Base-by-base conservation (phyloP, 495 filamentous ascomycete genomes). In the Corynascus novoguineensis region DNA sequence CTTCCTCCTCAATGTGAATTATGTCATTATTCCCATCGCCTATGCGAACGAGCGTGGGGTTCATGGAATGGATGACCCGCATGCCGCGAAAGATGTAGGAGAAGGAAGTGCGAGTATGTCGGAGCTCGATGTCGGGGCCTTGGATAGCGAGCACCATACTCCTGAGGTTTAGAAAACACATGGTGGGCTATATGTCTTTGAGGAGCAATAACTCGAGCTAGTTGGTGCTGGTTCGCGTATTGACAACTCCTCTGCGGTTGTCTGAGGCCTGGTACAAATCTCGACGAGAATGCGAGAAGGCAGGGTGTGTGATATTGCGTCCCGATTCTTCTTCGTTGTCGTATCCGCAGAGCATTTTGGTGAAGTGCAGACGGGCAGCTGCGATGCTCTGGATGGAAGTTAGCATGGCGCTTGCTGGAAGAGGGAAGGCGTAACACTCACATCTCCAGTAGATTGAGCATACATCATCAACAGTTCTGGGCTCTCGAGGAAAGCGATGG, bases 401-500 rank as follows among this genome's bases (percentile, higher is more conserved):
- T 38, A 8, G 27, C 25, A 41, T 58, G 34, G 22, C 47, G 48
- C 8, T 29, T 27, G 5, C 22, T 32, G 15, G 29, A n/a, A 25
- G 28, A 42, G 27, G 5, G 50, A 54, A 31, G 25, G 29, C n/a
- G 15, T 32, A 53, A 27, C 21, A 64, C 71, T 61, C 65, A 81
- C 78, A 41, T 75, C 70, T 46, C 64, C 71, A 34, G 73, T 72
- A 34, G 71, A 67, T 51, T 77, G 68, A 14, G 78, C 72, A 27
- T 76, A 72, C 75, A 81, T 81, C 72, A 79, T 78, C 24, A 82
- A 64, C 51, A 78, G 58, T 55, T 82, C 79, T 1, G 78, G 78
- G 46, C 60, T 76, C 46, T 79, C 73, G 0, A 82, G 65, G 25
- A 78, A 71, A 21, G 74, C 61, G 15, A 72, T 64, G 29, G 78